Base-by-base conservation (phyloP, 2,329 filamentous ascomycete species). In the Drechslera avenae region DNA sequence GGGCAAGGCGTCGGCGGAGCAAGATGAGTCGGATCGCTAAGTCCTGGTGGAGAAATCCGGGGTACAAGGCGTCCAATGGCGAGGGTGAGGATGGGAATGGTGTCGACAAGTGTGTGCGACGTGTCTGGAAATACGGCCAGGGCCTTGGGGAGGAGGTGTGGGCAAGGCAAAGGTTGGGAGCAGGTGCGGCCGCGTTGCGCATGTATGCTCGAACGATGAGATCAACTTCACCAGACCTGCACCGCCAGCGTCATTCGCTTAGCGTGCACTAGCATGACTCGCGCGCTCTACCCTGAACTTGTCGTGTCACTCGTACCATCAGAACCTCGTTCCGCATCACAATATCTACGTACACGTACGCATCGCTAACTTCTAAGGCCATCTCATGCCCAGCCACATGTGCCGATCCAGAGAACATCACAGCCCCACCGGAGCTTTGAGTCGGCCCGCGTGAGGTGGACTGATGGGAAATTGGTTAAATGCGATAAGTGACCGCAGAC, bases 131-230 rank as follows among this genome's bases (percentile, higher is more conserved):
- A 18, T 10, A 23, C 13, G 14, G 8, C 18, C 16, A n/a, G 31
- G 21, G 39, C 14, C 26, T 23, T 33, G 26, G 13, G 35, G n/a
- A 19, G 19, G 12, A 17, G 31, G 31, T 32, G 32, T 40, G 37
- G 33, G 18, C n/a, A 30, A 30, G 2, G 44, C 32, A 16, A n/a
- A n/a, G 26, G 34, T 14, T 36, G 42, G 36, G 37, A 18, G 37
- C 31, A 32, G 49, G 30, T 26, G 34, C 36, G 43, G 46, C 48
- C 26, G 45, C 21, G 39, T 46, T 43, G 31, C 49, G 51, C 49
- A 50, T 34, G 41, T 39, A 51, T 49, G 52, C 32, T 55, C 46
- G 40, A 51, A 43, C 52, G 43, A 60, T 56, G 46, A 53, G 52
- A 50, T 58, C 49, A 55, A 45, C 44, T 46, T 47, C 52, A 53